Percentiles rank a stretch among this genome's conserved stretches.
Evolutionary conservation across 148 eudicot genomes (phyloP).

Genomic region (Rhododendron henanense): DNA sequence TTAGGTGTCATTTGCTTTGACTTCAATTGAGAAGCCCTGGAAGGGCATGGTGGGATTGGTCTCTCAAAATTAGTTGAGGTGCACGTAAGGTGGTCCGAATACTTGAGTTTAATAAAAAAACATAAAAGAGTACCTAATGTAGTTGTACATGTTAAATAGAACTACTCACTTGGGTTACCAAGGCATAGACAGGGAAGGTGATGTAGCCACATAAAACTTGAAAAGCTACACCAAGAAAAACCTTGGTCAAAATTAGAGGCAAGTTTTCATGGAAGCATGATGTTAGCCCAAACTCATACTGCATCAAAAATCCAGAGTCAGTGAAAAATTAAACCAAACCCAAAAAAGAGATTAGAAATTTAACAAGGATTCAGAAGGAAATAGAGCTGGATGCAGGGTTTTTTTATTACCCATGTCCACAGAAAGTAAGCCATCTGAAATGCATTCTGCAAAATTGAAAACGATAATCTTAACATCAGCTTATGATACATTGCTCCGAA

Average conservation of each 20-base stretch:
- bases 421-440: conserved; percentile 22
- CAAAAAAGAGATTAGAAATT: background rate
- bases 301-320: background rate
- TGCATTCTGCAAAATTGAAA: conserved; percentile 13
- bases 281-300: conserved; percentile 17
- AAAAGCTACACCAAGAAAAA: conserved; percentile 8
- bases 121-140: background rate
- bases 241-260: conserved; percentile 10
- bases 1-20: no score
- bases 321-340: background rate
- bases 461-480: background rate
- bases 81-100: no score
- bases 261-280: conserved; percentile 19
- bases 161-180: conserved; percentile 17
- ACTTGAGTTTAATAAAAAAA: no score
- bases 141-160: background rate
- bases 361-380: background rate
- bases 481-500: background rate
- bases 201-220: conserved; percentile 17
- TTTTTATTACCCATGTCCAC: conserved; percentile 17
- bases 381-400: background rate
- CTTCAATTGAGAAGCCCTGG: no score
- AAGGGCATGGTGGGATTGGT: no score
- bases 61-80: no score
- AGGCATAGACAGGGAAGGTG: conserved; percentile 18